phyloP scores from a whole-genome alignment of 176 grass and related monocot species.

The Triticum dicoccoides region DNA sequence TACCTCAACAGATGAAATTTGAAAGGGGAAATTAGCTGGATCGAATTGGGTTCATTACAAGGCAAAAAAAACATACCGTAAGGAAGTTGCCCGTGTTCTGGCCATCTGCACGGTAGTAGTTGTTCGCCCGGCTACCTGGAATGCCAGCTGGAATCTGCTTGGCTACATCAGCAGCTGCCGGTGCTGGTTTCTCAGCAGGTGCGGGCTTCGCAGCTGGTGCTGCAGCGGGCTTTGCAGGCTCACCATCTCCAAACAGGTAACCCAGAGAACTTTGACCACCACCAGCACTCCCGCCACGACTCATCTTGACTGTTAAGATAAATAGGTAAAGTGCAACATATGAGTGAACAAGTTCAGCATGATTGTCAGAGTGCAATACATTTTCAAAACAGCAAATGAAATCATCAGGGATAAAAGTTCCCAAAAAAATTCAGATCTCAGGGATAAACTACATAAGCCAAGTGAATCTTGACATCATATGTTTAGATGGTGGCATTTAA shows the following conservation, averaged over 20 bases:
- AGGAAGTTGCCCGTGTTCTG: slow-evolving; percentile 85
- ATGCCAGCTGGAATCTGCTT: slow-evolving; percentile 75
- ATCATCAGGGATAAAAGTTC: neutral
- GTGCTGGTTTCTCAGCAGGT: slow-evolving; percentile 42
- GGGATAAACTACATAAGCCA: neutral
- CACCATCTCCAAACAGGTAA: slow-evolving; percentile 66
- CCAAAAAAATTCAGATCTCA: neutral
- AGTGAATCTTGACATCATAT: neutral
- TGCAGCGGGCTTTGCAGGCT: slow-evolving; percentile 42
- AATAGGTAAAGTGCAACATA: neutral
- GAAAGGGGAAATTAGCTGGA: neutral
- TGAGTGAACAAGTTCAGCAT: neutral
- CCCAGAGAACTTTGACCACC: slow-evolving; percentile 67
- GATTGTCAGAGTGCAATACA: neutral
- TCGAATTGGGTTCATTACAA: neutral
- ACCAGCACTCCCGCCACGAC: slow-evolving; percentile 74
- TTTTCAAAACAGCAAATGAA: neutral
- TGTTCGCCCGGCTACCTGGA: slow-evolving; percentile 42
- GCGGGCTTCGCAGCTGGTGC: slow-evolving; percentile 14
- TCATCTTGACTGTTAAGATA: slow-evolving; percentile 42
- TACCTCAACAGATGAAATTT: neutral
- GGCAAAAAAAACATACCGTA: slow-evolving; percentile 39
- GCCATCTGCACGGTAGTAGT: slow-evolving; percentile 69
- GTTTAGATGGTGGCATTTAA: neutral
- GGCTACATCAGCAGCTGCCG: slow-evolving; percentile 23